Base-by-base conservation (phyloP, 306 rosid species). In the Sophora flavescens region DNA sequence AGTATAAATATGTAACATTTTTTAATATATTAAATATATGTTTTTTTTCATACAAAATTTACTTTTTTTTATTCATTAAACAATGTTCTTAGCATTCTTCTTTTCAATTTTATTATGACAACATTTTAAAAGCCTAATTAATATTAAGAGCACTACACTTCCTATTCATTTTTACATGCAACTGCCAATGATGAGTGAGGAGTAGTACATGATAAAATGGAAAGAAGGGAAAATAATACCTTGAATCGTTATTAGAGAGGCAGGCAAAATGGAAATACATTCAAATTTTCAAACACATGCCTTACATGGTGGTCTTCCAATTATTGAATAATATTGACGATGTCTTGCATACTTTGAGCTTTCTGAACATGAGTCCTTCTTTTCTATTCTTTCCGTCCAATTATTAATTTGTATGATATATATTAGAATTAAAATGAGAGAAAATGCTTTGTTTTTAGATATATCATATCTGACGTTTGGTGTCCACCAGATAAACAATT, bases 241-340 rank as follows among this genome's bases (percentile, higher is more conserved):
- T 32, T 47, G 61, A 45, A 32, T 42, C 69, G 57, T 57, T 67
- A 22, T 68, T 67, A 77, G 68, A 77, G 28, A 11, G 30, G 32
- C 57, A 80, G 57, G 56, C 71, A 48, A 60, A 74, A 67, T 28
- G 71, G 44, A 74, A 67, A 36, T 56, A 17, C 59, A 44, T 67
- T 81, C 38, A 30, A 3, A 26, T 38, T 54, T 76, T 76, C 65
- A 57, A 16, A 57, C 18, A 66, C 66, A 75, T 81, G 81, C 33
- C 68, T 32, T 12, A 15, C 44, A 26, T 53, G 59, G 66, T 53
- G 32, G 51, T 76, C 62, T 62, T 76, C 47, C 78, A 18, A 58
- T 74, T 35, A 76, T 45, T 63, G 45, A 51, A 68, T 41, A 59
- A 15, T 68, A 15, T 67, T 56, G 47, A 28, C 59, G 6, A 15